A percentile compares a stretch with the other conserved stretches of the same genome.
phyloP scores from a whole-genome alignment of 2,329 filamentous ascomycete species.

The Monosporascus ibericus region DNA sequence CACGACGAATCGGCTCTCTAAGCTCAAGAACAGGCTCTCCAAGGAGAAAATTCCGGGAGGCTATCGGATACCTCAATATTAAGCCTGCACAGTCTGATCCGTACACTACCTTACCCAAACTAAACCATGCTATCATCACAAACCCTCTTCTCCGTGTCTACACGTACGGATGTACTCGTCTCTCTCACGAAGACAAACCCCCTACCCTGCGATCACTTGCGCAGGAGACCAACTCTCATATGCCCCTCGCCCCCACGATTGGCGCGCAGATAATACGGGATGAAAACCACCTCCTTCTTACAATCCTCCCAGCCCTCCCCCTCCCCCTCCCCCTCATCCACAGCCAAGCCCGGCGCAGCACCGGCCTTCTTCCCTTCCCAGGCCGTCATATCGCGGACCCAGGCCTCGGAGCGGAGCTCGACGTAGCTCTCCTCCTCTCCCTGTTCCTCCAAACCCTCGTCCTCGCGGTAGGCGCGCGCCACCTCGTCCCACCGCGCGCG shows the following conservation, averaged over 20 bases:
- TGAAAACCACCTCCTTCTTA: constrained; percentile 35
- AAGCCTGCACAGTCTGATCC: no score
- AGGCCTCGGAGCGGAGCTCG: constrained; percentile 19
- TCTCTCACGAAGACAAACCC: not conserved
- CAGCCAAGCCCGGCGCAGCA: constrained; percentile 13
- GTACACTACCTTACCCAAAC: no score
- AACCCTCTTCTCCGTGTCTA: not conserved
- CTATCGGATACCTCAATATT: no score
- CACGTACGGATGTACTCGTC: not conserved
- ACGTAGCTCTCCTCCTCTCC: constrained; percentile 20
- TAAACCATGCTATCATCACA: not conserved
- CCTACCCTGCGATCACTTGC: not conserved
- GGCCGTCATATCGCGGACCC: constrained; percentile 18
- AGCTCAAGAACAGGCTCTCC: no score
- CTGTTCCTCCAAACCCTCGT: constrained; percentile 12
- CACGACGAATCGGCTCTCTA: no score
- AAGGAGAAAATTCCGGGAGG: no score
- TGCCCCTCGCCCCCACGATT: constrained; percentile 49
- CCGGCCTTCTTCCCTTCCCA: constrained; percentile 12
- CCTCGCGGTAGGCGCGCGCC: constrained; percentile 24
- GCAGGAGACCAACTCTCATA: constrained; percentile 41
- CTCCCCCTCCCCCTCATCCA: constrained; percentile 13
- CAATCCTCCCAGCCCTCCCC: constrained; percentile 5
- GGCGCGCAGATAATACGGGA: constrained; percentile 50
- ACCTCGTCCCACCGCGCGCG: constrained; percentile 12